Evolutionary conservation across 2,329 filamentous ascomycete genomes (phyloP).

Genomic region (Colletotrichum siamense): DNA sequence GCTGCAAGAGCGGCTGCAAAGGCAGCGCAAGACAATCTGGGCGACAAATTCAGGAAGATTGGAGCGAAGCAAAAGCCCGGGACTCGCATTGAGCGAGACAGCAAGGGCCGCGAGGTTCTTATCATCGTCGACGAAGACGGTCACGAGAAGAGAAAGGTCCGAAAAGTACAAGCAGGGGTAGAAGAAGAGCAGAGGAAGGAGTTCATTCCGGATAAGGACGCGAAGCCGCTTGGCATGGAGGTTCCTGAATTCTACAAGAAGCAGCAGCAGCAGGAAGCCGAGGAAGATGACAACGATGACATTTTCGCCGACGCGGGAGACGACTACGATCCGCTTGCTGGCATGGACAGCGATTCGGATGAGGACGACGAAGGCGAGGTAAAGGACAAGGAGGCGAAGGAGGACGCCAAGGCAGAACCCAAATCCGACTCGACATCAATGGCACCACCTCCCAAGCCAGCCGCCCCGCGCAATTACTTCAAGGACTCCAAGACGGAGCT

Average conservation of each 20-base stretch:
- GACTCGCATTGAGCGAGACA: constrained; percentile 65
- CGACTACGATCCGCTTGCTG: constrained; percentile 72
- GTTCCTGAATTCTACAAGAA: constrained; percentile 64
- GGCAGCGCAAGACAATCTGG: constrained; percentile 55
- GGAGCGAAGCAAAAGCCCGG: constrained; percentile 58
- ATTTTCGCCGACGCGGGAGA: constrained; percentile 72
- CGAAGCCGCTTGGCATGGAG: constrained; percentile 68
- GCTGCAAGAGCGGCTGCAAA: constrained; percentile 66
- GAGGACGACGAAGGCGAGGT: constrained; percentile 45
- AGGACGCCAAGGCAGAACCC: constrained; percentile 22
- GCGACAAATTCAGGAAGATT: constrained; percentile 70
- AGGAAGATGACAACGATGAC: constrained; percentile 62
- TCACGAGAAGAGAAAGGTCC: constrained; percentile 69
- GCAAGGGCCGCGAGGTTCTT: constrained; percentile 66
- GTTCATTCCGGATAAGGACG: constrained; percentile 59
- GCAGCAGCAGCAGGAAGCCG: constrained; percentile 49
- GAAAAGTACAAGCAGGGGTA: constrained; percentile 51
- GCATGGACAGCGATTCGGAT: constrained; percentile 51
- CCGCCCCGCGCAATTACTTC: constrained; percentile 65
- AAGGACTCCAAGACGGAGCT: constrained; percentile 61
- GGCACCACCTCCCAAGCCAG: constrained; percentile 51
- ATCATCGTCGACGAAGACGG: constrained; percentile 72
- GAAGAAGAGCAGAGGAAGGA: constrained; percentile 43
- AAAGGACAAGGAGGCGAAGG: constrained; percentile 28
- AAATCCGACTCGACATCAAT: constrained; percentile 36